These are phyloP conservation scores for Cytospora leucostoma DNA, from an alignment of 2,329 filamentous ascomycete genomes.

Conservation along the genomic window DNA sequence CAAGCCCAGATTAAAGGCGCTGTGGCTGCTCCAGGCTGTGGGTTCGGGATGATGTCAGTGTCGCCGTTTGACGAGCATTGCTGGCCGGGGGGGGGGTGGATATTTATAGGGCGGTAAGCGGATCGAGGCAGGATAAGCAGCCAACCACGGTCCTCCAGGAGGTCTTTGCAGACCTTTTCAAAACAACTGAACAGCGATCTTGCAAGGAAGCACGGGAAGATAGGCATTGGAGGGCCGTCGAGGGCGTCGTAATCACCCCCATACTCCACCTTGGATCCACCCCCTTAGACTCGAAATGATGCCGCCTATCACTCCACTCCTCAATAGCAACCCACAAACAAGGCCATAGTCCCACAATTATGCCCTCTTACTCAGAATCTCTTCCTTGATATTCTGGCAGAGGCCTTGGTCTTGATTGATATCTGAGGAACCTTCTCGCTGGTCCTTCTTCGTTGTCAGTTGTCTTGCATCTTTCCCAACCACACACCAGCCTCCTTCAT, in stretches of 20 bases:
- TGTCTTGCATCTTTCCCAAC: constrained; percentile 1
- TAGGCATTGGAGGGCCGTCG: background rate
- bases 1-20: background rate
- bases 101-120: background rate
- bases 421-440: background rate
- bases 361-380: background rate
- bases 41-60: background rate
- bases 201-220: background rate
- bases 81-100: background rate
- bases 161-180: background rate
- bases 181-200: background rate
- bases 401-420: constrained; percentile 4
- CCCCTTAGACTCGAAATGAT: background rate
- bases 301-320: background rate
- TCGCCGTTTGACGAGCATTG: background rate
- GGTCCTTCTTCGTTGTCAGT: background rate
- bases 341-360: background rate
- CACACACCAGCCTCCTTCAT: constrained; percentile 1
- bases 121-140: background rate
- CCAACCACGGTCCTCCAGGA: background rate
- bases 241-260: background rate
- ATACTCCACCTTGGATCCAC: background rate
- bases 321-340: background rate
- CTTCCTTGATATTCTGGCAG: constrained; percentile 3
- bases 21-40: background rate